These are phyloP conservation scores for Ceratocystiopsis brevicomis DNA, from an alignment of 2,329 filamentous ascomycete species.

Conservation along the genomic window DNA sequence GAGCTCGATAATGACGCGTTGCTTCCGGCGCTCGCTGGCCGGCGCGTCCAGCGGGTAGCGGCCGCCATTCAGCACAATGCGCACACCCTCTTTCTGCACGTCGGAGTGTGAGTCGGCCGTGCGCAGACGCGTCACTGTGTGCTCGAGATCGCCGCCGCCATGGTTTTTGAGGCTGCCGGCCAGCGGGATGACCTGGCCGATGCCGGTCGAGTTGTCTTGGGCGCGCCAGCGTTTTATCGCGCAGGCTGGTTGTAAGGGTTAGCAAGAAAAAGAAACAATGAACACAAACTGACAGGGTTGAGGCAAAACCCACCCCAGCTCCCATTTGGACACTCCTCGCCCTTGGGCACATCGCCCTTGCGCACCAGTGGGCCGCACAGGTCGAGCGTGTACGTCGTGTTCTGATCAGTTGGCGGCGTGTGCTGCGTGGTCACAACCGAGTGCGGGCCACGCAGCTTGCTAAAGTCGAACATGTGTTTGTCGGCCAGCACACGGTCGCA, in stretches of 20 bases:
- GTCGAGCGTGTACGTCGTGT: constrained; percentile 69
- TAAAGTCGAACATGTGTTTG: constrained; percentile 43
- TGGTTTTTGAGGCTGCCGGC: constrained; percentile 48
- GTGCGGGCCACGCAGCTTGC: constrained; percentile 45
- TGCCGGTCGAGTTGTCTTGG: constrained; percentile 24
- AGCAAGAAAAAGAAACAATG: not conserved
- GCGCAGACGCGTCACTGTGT: constrained; percentile 46
- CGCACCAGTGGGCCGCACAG: constrained; percentile 51
- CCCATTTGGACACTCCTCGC: constrained; percentile 46
- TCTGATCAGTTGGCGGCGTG: constrained; percentile 35
- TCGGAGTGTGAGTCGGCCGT: constrained; percentile 45
- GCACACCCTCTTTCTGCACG: constrained; percentile 49
- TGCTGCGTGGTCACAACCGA: constrained; percentile 42
- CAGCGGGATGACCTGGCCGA: constrained; percentile 47
- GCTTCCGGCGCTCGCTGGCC: constrained; percentile 23
- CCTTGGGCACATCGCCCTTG: constrained; percentile 33
- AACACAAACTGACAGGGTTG: no score
- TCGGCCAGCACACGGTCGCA: constrained; percentile 45
- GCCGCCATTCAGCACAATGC: constrained; percentile 47
- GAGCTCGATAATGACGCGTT: constrained; percentile 71
- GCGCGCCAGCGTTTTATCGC: constrained; percentile 44
- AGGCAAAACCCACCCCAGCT: constrained; percentile 37
- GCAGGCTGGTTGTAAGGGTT: constrained; percentile 38
- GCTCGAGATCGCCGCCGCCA: constrained; percentile 42
- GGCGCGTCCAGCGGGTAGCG: constrained; percentile 34